phyloP scores from a whole-genome alignment of 176 grass and related monocot species.

The Eleusine indica region DNA sequence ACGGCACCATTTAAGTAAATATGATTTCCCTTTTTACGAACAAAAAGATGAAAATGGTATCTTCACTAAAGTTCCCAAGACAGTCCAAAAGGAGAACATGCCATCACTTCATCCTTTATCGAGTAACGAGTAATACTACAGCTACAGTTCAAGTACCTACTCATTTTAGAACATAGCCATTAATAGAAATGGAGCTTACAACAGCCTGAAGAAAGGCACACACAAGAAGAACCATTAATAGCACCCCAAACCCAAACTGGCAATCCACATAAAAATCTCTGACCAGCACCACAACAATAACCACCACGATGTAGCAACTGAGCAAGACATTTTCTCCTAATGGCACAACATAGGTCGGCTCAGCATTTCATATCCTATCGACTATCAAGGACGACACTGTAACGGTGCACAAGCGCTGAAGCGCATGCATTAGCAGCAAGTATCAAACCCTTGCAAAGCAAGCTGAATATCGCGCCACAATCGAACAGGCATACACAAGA shows the following conservation, averaged over 20 bases:
- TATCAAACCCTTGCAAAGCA: neutral
- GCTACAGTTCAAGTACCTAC: neutral
- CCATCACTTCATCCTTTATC: neutral
- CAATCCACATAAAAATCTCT: neutral
- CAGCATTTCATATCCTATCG: slow-evolving; percentile 4
- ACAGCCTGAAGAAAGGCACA: neutral
- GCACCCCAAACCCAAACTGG: slow-evolving; percentile 16
- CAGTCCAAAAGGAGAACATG: neutral
- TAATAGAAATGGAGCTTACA: neutral
- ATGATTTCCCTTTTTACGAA: neutral
- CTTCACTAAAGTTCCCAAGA: neutral
- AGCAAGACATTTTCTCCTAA: neutral
- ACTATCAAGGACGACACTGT: slow-evolving; percentile 3
- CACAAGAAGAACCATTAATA: slow-evolving; percentile 11
- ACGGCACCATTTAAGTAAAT: neutral
- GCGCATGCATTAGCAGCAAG: neutral
- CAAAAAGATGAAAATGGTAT: neutral
- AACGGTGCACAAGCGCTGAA: neutral
- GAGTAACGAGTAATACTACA: slow-evolving; percentile 1
- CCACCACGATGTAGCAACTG: neutral
- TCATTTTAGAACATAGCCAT: neutral
- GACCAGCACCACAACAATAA: neutral
- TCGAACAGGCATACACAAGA: neutral
- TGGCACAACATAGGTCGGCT: neutral
- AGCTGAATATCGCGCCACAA: neutral